These are phyloP conservation scores for Penicillium crustosum DNA, from an alignment of 2,329 filamentous ascomycete species.

Conservation along the genomic window DNA sequence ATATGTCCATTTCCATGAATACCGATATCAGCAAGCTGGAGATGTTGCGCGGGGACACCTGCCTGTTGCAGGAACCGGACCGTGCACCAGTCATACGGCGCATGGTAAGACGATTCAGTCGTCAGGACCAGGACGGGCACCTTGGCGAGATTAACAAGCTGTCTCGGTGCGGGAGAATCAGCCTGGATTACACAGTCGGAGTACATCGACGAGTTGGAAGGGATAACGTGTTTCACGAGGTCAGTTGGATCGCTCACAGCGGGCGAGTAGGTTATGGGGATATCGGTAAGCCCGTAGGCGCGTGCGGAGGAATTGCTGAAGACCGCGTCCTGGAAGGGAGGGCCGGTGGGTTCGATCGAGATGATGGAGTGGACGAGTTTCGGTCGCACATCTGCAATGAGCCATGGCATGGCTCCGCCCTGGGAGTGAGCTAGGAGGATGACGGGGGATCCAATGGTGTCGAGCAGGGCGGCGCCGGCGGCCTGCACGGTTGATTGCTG, in stretches of 20 bases:
- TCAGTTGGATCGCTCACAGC: slow-evolving; percentile 41
- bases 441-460: slow-evolving; percentile 42
- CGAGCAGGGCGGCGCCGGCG: slow-evolving; percentile 47
- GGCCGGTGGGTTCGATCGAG: slow-evolving; percentile 54
- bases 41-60: slow-evolving; percentile 46
- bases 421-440: slow-evolving; percentile 53
- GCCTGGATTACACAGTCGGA: slow-evolving; percentile 42
- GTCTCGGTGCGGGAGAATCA: slow-evolving; percentile 36
- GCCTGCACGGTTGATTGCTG: slow-evolving; percentile 36
- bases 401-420: slow-evolving; percentile 49
- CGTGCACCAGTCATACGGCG: slow-evolving; percentile 55
- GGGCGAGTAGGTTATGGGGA: slow-evolving; percentile 52
- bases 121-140: slow-evolving; percentile 54
- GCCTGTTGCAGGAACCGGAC: slow-evolving; percentile 54
- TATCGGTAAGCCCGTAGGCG: slow-evolving; percentile 51
- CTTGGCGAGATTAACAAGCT: slow-evolving; percentile 50
- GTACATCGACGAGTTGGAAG: slow-evolving; percentile 23
- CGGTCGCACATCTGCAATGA: slow-evolving; percentile 51
- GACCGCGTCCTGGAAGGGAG: slow-evolving; percentile 49
- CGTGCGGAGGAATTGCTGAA: slow-evolving; percentile 38
- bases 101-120: slow-evolving; percentile 53
- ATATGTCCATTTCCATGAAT: slow-evolving; percentile 57
- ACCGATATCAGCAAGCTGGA: slow-evolving; percentile 45
- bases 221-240: slow-evolving; percentile 29
- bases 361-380: slow-evolving; percentile 50